Base-by-base conservation (phyloP, 2,329 filamentous ascomycete species). In the Cercospora nicotianae region DNA sequence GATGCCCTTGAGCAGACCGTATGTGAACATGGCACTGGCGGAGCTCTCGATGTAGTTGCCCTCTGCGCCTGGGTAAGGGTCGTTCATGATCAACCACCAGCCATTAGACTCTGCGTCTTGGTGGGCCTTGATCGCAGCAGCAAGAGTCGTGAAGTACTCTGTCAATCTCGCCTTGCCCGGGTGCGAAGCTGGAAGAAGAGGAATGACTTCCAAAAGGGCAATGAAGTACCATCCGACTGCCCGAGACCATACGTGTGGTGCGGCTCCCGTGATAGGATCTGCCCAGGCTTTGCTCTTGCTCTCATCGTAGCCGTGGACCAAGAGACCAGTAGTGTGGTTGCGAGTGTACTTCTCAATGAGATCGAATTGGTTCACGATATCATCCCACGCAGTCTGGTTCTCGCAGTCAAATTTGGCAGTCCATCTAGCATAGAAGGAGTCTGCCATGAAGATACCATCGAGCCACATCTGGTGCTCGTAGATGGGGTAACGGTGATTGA, bases 1-100 rank as follows among this genome's bases (percentile, higher is more conserved):
- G 16, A 80, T 76, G 0, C 83, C 86, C 70, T 81, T 83, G 9
- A 87, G 74, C 68, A 86, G 75, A 0, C 84, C 82, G 64, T 85
- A 87, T 0, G 82, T 80, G 73, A 88, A 88, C 83, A 89, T 87
- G 2, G 84, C 85, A 8, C 83, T 84, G 10, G 82, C 85, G 62
- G 84, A 87, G 45, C 83, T 85, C 79, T 89, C 87, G 42, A 89
- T 81, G 73, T 87, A 89, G 73, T 89, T 89, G 18, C 69, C 69
- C 57, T 59, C 69, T 72, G 0, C 80, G 5, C 69, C 82, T 0
- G 82, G 80, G 55, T 83, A 81, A 86, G 89, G 80, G 53, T 83
- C 81, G 66, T 81, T 82, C 79, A 88, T 82, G 36, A 88, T 77
- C 67, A 87, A 78, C 84, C 85, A 88, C 85, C 86, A 89, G 2